Evolutionary conservation across 2,329 filamentous ascomycete genomes (phyloP).

Genomic region (Pseudogymnoascus sp.): DNA sequence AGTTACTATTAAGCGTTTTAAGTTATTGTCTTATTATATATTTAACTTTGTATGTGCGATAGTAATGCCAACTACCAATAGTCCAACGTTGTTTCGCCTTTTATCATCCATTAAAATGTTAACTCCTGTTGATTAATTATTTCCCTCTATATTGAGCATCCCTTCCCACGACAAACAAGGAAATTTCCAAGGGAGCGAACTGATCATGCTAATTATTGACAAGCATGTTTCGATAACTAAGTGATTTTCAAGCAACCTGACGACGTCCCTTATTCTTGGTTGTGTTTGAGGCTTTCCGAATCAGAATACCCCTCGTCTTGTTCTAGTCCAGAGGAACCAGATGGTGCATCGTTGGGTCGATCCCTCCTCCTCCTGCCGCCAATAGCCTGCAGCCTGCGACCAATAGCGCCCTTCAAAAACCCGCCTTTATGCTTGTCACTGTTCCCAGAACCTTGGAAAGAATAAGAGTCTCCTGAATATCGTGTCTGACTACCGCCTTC

Average conservation of each 20-base stretch:
- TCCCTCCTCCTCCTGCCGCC: constrained; percentile 11
- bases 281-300: not conserved
- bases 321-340: not conserved
- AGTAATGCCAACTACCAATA: not conserved
- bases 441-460: not conserved
- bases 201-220: not conserved
- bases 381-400: constrained; percentile 9
- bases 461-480: not conserved
- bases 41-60: not conserved
- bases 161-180: not conserved
- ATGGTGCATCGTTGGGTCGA: not conserved
- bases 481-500: not conserved
- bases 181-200: not conserved
- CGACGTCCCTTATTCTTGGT: not conserved
- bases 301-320: not conserved
- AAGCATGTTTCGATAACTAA: not conserved
- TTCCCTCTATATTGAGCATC: not conserved
- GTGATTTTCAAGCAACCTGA: not conserved
- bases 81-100: not conserved
- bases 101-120: not conserved
- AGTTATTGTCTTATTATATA: not conserved
- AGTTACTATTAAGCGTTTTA: not conserved
- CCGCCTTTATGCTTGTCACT: constrained; percentile 1
- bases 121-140: not conserved
- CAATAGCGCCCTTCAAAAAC: constrained; percentile 11